Base-by-base conservation (phyloP, 768 basidiomycete genomes). In the Termitomyces sp. region DNA sequence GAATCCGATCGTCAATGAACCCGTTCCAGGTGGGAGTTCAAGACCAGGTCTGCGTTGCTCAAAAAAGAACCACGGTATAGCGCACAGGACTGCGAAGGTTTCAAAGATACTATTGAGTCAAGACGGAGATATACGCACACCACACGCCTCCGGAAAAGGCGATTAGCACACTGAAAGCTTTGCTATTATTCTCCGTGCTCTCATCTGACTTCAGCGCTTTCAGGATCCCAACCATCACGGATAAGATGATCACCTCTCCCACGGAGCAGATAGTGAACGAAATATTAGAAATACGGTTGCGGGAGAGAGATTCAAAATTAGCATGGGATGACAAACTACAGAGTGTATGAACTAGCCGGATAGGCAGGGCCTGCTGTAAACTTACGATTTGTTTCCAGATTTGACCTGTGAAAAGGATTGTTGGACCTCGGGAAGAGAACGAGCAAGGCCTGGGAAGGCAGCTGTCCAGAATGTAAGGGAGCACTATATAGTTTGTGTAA, bases 391-490 rank as follows among this genome's bases (percentile, higher is more conserved):
- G 3, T 62, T 64, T 9, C 78, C 80, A 8, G 65, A 54, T 42
- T 70, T 68, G 2, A 71, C 73, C 48, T 77, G 68, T 3, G 54
- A 56, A 5, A 74, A 70, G 2, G 85, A 87, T 50, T 74, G 67
- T 59, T 79, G 75, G n/a, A 91, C 81, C 62, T 88, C 83, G 0
- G 86, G 84, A 28, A 89, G 76, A 66, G 90, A 80, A 9, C 82
- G 77, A 23, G 85, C 84, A 15, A 91, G 75, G 17, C 86, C 88
- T 0, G 89, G 87, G 66, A 91, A 90, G 12, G 89, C 89, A 12
- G 89, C 89, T 0, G 86, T 87, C 88, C 87, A 91, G 69, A 91
- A 91, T 0, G 89, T 90, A 54, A 90, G 67, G 31, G 85, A 74
- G 54, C 86, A 81, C 82, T 87, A 55, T 0, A n/a, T 33, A 10